phyloP scores from a whole-genome alignment of 1,139 yeast genomes.

The Suhomyces panamericanus region DNA sequence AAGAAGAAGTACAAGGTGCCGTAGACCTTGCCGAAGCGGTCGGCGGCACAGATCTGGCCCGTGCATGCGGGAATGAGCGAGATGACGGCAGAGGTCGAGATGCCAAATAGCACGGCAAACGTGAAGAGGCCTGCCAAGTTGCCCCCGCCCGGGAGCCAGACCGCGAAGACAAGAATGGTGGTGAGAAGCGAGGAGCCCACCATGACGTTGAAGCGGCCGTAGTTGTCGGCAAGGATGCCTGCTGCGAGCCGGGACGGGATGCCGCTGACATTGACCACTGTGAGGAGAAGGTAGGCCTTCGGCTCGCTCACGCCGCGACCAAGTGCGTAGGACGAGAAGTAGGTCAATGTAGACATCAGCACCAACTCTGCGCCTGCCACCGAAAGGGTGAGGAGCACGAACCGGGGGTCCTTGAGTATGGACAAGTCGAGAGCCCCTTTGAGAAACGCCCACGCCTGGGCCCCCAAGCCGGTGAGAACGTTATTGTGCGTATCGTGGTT shows the following conservation, averaged over 20 bases:
- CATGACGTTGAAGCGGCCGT: conserved; percentile 35
- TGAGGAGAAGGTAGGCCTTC: conserved; percentile 26
- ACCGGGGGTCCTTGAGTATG: conserved; percentile 43
- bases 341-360: conserved; percentile 45
- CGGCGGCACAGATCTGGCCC: conserved; percentile 30
- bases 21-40: conserved; percentile 34
- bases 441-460: conserved; percentile 16
- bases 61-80: conserved; percentile 36
- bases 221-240: conserved; percentile 30
- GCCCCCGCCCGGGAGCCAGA: conserved; percentile 34
- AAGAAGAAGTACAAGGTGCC: conserved; percentile 31
- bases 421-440: conserved; percentile 39
- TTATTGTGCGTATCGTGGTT: no score
- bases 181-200: conserved; percentile 22
- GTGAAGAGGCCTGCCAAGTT: conserved; percentile 25
- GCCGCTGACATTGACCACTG: conserved; percentile 32
- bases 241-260: conserved; percentile 35
- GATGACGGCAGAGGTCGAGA: conserved; percentile 28
- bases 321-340: conserved; percentile 32
- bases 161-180: conserved; percentile 23
- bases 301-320: conserved; percentile 26
- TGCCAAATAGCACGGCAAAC: conserved; percentile 31
- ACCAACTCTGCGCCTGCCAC: conserved; percentile 51
- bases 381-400: conserved; percentile 40
- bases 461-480: neutral